phyloP scores from a whole-genome alignment of 192 early-diverging fungal species.

The Entomortierella lignicola region DNA sequence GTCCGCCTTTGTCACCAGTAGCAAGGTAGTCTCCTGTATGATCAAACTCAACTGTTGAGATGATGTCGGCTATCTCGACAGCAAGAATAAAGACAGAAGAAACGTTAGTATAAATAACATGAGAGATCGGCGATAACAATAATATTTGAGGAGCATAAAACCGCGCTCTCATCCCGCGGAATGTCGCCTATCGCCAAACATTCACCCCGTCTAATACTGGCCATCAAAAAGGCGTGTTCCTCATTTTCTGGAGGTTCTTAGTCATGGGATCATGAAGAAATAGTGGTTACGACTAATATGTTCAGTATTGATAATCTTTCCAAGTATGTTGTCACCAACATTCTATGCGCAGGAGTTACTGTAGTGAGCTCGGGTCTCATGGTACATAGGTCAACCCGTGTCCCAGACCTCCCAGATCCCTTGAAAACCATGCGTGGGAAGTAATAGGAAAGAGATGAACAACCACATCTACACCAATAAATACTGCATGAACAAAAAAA shows the following conservation, averaged over 20 bases:
- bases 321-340: too few species aligned
- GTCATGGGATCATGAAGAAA: too few species aligned
- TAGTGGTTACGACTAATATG: too few species aligned
- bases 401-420: background rate
- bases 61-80: conserved; percentile 88
- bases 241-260: background rate
- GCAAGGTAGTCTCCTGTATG: conserved; percentile 96
- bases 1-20: conserved; percentile 97
- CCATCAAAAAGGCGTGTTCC: too few species aligned
- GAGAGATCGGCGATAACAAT: background rate
- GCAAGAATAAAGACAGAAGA: too few species aligned
- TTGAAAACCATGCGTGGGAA: background rate
- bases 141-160: background rate
- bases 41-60: conserved; percentile 99
- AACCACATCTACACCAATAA: too few species aligned
- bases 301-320: too few species aligned
- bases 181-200: too few species aligned
- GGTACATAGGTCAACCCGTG: background rate
- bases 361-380: background rate
- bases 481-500: too few species aligned
- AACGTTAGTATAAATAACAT: background rate
- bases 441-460: background rate
- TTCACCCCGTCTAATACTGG: too few species aligned
- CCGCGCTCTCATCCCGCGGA: too few species aligned
- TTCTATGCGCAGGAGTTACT: background rate